Conservation (phyloP, 1,139 yeast species). For the Hansenula lynferdii region DNA sequence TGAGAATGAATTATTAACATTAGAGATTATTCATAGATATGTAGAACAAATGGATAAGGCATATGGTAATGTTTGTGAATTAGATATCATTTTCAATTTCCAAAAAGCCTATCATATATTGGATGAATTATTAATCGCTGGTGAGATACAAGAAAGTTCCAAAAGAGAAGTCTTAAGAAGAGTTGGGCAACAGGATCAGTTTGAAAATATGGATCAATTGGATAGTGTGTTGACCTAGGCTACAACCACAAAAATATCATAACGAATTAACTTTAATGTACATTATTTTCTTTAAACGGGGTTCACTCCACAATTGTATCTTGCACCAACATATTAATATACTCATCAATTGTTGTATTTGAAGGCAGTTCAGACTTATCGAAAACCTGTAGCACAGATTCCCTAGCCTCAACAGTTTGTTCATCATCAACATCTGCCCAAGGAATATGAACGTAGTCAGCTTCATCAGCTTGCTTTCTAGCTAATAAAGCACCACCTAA, state of each 20-base stretch:
- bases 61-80: conserved; percentile 94
- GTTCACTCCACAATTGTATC: conserved; percentile 16
- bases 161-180: conserved; percentile 73
- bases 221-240: conserved; percentile 35
- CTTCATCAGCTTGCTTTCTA: conserved; percentile 73
- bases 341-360: conserved; percentile 30
- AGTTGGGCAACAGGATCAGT: conserved; percentile 74
- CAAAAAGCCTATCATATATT: conserved; percentile 88
- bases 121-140: conserved; percentile 81
- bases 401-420: conserved; percentile 30
- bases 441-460: conserved; percentile 44
- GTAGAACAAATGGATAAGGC: conserved; percentile 97
- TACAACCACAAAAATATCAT: no score
- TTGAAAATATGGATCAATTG: conserved; percentile 60
- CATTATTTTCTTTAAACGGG: background rate
- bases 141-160: conserved; percentile 81
- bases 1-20: conserved; percentile 81
- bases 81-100: conserved; percentile 92
- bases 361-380: conserved; percentile 26
- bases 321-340: conserved; percentile 22
- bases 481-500: conserved; percentile 79
- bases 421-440: conserved; percentile 43
- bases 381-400: conserved; percentile 22
- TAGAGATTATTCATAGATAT: conserved; percentile 86
- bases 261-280: no score